Evolutionary conservation across 2,329 filamentous ascomycete genomes (phyloP), one percentile per base, ranked within the genome.

Genomic region (Gnomoniopsis sp.): DNA sequence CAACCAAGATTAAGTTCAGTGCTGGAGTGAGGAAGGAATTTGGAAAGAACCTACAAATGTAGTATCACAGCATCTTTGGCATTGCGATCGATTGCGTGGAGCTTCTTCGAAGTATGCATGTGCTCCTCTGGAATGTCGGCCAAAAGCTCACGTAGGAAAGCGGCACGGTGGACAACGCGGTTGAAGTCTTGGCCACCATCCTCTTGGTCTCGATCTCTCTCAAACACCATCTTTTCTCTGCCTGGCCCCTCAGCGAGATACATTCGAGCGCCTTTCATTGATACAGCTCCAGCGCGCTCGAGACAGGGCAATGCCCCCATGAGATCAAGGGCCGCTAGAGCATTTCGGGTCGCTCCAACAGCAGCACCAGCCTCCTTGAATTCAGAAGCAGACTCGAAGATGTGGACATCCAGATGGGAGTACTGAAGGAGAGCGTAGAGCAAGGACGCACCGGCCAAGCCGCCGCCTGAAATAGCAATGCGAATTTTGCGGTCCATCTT

Each of bases 21-120:
- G n/a, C 3, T 6, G 38, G 14, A 6, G 38, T 3, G 14, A 41
- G 12, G 38, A n/a, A 6, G 38, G 38, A 15, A 4, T 6, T 3
- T 3, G n/a, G 6, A 12, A 3, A 41, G 14, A 6, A 41, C 38
- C 4, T 15, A 41, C 38, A 69, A 68, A 33, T 58, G 17, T 1
- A 68, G 55, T 2, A 52, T 63, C 3, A 65, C 3, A 19, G 47
- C 38, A 17, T 55, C 33, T 36, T 58, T 48, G 7, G 23, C 26
- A 0, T 48, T 49, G 19, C 43, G 55, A 1, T 64, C 59, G 4
- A 62, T 26, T 7, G 2, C 49, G 0, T 59, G 17, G 0, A 69
- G 63, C 54, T 62, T 67, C 49, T 68, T 68, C 3, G 64, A 66
- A 21, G 61, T 44, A 30, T 67, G 65, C 62, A 67, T 59, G 1